Base-by-base conservation (phyloP, 371 early-diverging fungal species). In the Mucor mucedo region DNA sequence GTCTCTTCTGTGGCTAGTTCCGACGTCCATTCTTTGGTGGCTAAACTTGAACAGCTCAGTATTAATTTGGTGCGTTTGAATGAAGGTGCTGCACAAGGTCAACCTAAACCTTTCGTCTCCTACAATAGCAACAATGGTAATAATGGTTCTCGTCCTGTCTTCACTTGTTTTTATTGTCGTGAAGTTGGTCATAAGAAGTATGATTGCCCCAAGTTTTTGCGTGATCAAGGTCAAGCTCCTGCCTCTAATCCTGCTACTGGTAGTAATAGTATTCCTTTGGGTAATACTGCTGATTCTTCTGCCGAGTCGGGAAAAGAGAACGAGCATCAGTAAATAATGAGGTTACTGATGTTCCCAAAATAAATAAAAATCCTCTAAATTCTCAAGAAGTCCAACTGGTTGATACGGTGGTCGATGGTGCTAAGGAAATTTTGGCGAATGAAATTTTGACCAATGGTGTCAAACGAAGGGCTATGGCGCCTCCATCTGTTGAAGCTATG, bases 31-130 rank as follows among this genome's bases (percentile, higher is more conserved):
- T 58, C 29, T 16, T 38, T 65, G 45, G 9, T 54, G 3, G 44
- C 49, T 4, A 54, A 54, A n/a, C 41, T 65, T 5, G 60, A 60
- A 33, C 41, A 60, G 7, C 16, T 65, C 7, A 54, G 32, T 4
- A 59, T 65, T 3, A 65, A 65, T 3, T 41, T 65, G 16, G 59
- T 65, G 0, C 33, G 45, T 7, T 38, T 45, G 2, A 41, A 47
- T 3, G 57, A 56, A 4, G 16, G 16, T 45, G 27, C 9, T 13
- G 14, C 3, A 3, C 3, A 14, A 2, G 7, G 38, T 41, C 40
- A 27, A 5, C 10, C 39, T 3, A 13, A 29, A 27, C 7, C 28
- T 11, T 30, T 9, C 13, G 11, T 4, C 10, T 27, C 28, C 4
- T 13, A 29, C 10, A 47, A n/a, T 47, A n/a, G n/a, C n/a, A n/a